Evolutionary conservation across 73 alveolate genomes (phyloP), one percentile per base, ranked within the genome.

Genomic region (Stentor roeselii): DNA sequence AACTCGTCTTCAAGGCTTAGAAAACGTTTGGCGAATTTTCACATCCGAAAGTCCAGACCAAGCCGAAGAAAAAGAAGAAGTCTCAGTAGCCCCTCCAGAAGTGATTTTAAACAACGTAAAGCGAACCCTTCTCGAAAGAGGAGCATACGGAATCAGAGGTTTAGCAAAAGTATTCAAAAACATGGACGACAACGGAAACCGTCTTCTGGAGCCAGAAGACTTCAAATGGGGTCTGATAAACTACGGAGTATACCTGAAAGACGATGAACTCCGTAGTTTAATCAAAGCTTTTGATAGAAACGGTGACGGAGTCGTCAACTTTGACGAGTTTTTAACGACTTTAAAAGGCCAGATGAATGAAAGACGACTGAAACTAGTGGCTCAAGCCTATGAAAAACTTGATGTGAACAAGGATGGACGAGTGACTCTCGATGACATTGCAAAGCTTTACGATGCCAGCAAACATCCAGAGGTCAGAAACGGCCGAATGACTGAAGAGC

Each of bases 391-490:
- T 84, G 78, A 91, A 42, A 83, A 78, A 41, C 86, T 95, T 36
- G 98, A 95, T 90, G 91, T 76, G 76, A 95, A 93, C 86, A 78
- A 85, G 60, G 95, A 86, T 83, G 99, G 98, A 3, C 80, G 75
- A 3, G 96, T 95, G 39, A 95, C 92, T 50, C 84, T 93, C 39
- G 99, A 95, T 42, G 98, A 95, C 78, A 89, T 95, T 31, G 97
- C 98, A 76, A 87, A 86, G 75, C 67, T 87, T 80, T 93, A 93
- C 82, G 95, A 91, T 86, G 96, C 97, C 3, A 74, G 86, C 78
- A 85, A 90, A 50, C 95, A 95, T 78, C 94, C 94, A 58, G 99
- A 95, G 75, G 95, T 84, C 42, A 35, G 82, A 6, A 78, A 84
- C 35, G 90, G 92, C 36, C 88, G 91, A 85, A 91, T 90, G 86